Conservation (phyloP, 768 basidiomycete genomes). For the Punctularia strigosozonata region DNA sequence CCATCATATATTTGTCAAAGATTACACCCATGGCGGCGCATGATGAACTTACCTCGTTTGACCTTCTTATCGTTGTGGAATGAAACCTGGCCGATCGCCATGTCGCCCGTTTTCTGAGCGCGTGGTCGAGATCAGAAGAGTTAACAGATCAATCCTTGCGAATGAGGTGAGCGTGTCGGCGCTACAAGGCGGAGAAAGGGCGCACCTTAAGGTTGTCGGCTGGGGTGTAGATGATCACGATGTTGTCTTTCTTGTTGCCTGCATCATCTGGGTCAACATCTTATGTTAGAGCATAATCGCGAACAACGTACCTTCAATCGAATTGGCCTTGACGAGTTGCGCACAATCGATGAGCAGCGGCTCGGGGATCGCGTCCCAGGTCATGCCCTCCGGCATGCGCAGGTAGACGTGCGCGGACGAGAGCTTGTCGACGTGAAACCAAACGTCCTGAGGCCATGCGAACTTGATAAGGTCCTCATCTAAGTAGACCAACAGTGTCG, state of each 20-base stretch:
- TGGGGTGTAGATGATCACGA: constrained; percentile 92
- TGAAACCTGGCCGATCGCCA: constrained; percentile 93
- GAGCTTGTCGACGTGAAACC: constrained; percentile 98
- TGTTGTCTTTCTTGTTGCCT: constrained; percentile 95
- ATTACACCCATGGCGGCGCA: no score
- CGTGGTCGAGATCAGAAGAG: background rate
- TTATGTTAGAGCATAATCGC: background rate
- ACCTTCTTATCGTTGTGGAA: constrained; percentile 93
- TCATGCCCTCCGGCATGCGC: constrained; percentile 72
- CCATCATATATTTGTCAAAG: background rate
- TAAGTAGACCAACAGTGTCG: constrained; percentile 17
- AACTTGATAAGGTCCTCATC: constrained; percentile 95
- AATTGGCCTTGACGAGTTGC: constrained; percentile 95
- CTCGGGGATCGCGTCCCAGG: constrained; percentile 83
- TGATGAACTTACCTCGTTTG: constrained; percentile 49
- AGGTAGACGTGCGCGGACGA: constrained; percentile 96
- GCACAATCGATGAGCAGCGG: constrained; percentile 74
- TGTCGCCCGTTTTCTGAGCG: constrained; percentile 87
- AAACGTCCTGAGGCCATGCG: constrained; percentile 78
- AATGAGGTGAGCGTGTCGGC: background rate
- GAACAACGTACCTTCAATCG: constrained; percentile 67
- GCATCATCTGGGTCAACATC: constrained; percentile 4
- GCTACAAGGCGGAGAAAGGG: background rate
- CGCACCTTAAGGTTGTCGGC: constrained; percentile 82
- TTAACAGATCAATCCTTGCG: background rate